Conservation (phyloP, 2,329 filamentous ascomycete genomes). For the Zymoseptoria passerinii region DNA sequence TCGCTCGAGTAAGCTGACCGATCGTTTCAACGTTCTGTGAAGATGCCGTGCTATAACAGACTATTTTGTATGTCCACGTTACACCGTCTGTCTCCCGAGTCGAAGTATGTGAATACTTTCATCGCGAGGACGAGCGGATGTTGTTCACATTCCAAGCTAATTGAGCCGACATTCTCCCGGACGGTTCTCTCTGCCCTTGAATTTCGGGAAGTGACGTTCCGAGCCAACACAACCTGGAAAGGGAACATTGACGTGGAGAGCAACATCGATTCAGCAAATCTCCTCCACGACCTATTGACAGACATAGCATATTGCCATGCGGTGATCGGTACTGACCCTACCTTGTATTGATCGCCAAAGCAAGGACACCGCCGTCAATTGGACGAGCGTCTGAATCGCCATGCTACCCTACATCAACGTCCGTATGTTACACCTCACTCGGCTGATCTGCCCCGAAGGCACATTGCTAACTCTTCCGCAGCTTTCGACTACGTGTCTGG, state of each 20-base stretch:
- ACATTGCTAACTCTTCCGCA: constrained; percentile 27
- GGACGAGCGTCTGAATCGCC: not conserved
- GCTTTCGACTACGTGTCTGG: constrained; percentile 53
- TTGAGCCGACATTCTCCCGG: not conserved
- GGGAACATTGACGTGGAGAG: not conserved
- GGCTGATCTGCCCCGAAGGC: not conserved
- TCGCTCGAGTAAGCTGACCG: too few relatives aligned
- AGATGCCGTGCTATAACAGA: not conserved
- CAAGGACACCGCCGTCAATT: not conserved
- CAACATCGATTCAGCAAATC: not conserved
- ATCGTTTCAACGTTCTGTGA: not conserved
- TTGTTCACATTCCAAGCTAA: not conserved
- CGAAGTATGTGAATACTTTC: not conserved
- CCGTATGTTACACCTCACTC: constrained; percentile 38
- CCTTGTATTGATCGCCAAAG: not conserved
- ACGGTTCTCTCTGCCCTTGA: not conserved
- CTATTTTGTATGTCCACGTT: not conserved
- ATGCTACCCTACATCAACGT: constrained; percentile 60
- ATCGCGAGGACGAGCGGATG: not conserved
- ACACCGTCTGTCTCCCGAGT: not conserved
- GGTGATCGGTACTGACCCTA: not conserved
- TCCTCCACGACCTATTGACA: not conserved
- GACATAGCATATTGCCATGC: constrained; percentile 1
- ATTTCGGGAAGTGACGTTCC: not conserved
- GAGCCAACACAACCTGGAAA: not conserved